Evolutionary conservation across 257 asterid species (phyloP), one percentile per base, ranked within the genome.

Genomic region (Solanum appendiculatum): DNA sequence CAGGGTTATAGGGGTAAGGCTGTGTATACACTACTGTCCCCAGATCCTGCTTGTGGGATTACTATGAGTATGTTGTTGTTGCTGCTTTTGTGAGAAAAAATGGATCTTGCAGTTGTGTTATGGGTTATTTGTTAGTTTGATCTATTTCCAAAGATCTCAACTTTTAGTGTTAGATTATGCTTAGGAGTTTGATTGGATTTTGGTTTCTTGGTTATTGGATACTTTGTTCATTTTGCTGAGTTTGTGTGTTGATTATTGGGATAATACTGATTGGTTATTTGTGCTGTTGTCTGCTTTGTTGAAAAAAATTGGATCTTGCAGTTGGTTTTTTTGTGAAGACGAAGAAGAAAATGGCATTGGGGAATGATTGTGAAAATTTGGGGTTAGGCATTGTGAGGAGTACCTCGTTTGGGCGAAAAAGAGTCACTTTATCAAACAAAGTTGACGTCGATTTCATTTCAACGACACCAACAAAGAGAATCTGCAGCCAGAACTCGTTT

Each of bases 351-450:
- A 88, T 92, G 94, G 89, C 82, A 12, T 27, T 37, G 5, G 86
- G 85, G 80, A 86, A 31, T 73, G 84, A 70, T 54, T 77, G 75
- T 69, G 94, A 44, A 42, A 89, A 85, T 56, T 87, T 83, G 74
- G 93, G 93, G 31, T 25, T 88, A 87, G 94, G 90, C 56, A 36
- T 93, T 63, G 91, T 88, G 86, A 91, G 95, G 81, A 91, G 93
- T 78, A 85, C 88, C 34, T 92, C 95, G 39, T 91, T 94, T 92
- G 95, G 97, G 83, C 87, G 96, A 48, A 93, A 93, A 90, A 88
- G 96, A 86, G 93, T 93, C 80, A 86, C 89, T 82, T 88, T 90
- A 44, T 58, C 90, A 0, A 82, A 83, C 86, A 34, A 74, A 48
- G 31, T 72, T 1, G 90, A 85, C 51, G 68, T 81, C 9, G 86